These are phyloP conservation scores for Drosera capensis DNA, from an alignment of 148 eudicot species.

Conservation along the genomic window DNA sequence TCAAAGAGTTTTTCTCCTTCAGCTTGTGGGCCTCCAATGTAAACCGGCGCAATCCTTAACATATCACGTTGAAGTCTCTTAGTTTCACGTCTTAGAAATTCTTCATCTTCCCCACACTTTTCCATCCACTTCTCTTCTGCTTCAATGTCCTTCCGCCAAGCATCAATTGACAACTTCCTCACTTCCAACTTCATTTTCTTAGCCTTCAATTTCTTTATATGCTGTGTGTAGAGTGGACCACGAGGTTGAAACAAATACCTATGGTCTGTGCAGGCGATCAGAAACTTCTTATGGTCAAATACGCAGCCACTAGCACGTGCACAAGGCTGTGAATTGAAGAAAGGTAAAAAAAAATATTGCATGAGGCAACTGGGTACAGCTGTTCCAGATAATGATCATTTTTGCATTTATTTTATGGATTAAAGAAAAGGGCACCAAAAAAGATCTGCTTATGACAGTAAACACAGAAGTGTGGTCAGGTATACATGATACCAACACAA, in stretches of 20 bases:
- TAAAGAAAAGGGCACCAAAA: no score
- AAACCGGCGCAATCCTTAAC: constrained; percentile 77
- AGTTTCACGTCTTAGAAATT: constrained; percentile 81
- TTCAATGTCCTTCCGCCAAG: constrained; percentile 75
- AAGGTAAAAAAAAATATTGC: no score
- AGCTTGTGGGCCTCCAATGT: constrained; percentile 65
- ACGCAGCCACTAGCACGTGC: constrained; percentile 84
- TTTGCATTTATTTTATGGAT: background rate
- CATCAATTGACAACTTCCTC: constrained; percentile 66
- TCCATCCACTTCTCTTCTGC: constrained; percentile 95
- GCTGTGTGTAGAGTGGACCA: constrained; percentile 38
- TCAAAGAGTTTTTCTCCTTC: constrained; percentile 33
- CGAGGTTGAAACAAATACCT: constrained; percentile 76
- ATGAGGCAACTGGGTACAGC: no score
- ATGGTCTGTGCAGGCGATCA: constrained; percentile 93
- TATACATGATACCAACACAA: no score
- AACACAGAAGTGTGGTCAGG: no score
- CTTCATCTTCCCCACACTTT: constrained; percentile 96
- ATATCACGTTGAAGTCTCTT: constrained; percentile 94
- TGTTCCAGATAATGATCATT: constrained; percentile 6
- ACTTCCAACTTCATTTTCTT: constrained; percentile 74
- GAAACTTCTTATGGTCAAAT: constrained; percentile 92
- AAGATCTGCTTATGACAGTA: no score
- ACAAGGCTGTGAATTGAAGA: constrained; percentile 53
- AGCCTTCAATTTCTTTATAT: constrained; percentile 63